Evolutionary conservation across 139 green algal genomes (phyloP), one percentile per base, ranked within the genome.

Genomic region (Chlorella sp.): DNA sequence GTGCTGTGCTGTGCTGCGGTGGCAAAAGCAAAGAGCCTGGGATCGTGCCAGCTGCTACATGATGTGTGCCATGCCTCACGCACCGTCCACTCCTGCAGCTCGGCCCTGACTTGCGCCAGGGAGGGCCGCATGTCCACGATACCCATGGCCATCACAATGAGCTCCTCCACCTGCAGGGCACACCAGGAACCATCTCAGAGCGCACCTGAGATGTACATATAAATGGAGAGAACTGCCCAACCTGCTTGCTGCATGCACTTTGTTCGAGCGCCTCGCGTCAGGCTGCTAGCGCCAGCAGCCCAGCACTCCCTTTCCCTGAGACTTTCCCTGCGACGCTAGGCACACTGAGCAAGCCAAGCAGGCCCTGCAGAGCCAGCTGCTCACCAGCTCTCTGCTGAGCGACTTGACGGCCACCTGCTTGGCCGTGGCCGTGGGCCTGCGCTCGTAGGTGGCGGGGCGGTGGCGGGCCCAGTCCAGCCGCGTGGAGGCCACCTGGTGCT

Each of bases 91-190:
- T 55, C 42, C 10, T 55, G 42, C 63, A 84, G 60, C 82, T 87
- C 82, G 35, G 65, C 60, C 34, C 55, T 75, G 27, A 85, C 80
- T 64, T 80, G 62, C 23, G 65, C 70, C 51, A 35, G 65, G 20
- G 49, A 77, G 55, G 82, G 82, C 0, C 82, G 65, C 70, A 77
- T 76, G 1, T 63, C 42, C 20, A 83, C 34, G 36, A 73, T 78
- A n/a, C 0, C 1, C 75, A 82, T 35, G 1, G 34, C 75, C 22
- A 34, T 6, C 0, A 74, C 36, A 26, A 87, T 20, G 33, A 84
- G 3, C 1, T 77, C 78, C 26, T 59, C 30, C 20, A 78, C 22
- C 71, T 78, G 71, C 5, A 49, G 24, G 70, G 17, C n/a, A n/a
- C n/a, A n/a, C n/a, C n/a, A n/a, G n/a, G n/a, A n/a, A n/a, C n/a